Evolutionary conservation across 192 early-diverging fungal genomes (phyloP), one percentile per base, ranked within the genome.

Genomic region (Backusella mclennaniae): DNA sequence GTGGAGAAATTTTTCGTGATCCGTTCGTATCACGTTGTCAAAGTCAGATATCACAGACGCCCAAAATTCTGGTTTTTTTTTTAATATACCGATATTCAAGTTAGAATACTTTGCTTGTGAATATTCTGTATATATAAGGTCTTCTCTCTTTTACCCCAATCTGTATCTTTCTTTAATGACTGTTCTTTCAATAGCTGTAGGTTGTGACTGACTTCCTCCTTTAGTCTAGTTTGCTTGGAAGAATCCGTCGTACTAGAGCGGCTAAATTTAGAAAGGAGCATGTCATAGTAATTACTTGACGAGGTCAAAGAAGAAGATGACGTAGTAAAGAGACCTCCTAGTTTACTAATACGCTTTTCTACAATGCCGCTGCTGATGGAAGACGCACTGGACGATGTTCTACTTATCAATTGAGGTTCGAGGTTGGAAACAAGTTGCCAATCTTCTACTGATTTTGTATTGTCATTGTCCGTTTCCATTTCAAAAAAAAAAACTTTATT

Each of bases 21-120:
- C 84, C 35, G 91, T 87, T 66, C 88, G 89, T n/a, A 90, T 91
- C 3, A 59, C 56, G 1, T 79, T 83, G 42, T 96, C 93, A 84
- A 96, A 97, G 80, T 96, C 92, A 83, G 90, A 90, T 78, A 97
- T 94, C 78, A 97, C 84, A 26, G 82, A 86, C 31, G 95, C 93
- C 98, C 98, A 99, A 71, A 98, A 98, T 41, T 99, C 94, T 91
- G 8, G 26, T 35, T 31, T 67, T 29, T 49, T 6, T 17, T 19
- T 17, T 5, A 1, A 49, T 49, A 49, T 0, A 6, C 6, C 1
- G 4, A 49, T 19, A 44, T 44, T 5, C 15, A 44, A 4, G 12
- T 6, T 49, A 19, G 3, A 17, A 44, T 44, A 14, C 12, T 15
- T 44, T 33, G 33, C 33, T 33, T 33, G 33, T 33, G 33, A 33